Evolutionary conservation across 139 green algal genomes (phyloP).

Genomic region (Marvania coccoides): DNA sequence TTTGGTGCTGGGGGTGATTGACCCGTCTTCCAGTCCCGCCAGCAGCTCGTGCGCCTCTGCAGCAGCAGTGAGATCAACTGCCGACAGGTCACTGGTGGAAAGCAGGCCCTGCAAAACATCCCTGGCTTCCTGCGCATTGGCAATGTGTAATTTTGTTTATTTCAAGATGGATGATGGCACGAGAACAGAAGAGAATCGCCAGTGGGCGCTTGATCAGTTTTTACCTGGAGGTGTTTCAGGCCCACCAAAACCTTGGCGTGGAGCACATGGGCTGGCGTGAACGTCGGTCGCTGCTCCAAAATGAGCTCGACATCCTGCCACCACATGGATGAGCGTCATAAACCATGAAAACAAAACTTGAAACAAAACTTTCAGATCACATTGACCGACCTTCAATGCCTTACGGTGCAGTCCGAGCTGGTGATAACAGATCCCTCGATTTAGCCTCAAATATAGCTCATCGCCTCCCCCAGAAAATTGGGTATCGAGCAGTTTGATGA

Average conservation of each 20-base stretch:
- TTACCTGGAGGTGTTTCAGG: slow-evolving; percentile 50
- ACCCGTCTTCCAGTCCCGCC: neutral
- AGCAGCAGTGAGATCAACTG: neutral
- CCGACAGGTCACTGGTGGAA: neutral
- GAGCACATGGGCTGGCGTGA: slow-evolving; percentile 33
- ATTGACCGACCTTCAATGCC: slow-evolving; percentile 58
- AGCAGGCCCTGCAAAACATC: slow-evolving; percentile 5
- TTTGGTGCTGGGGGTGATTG: slow-evolving; percentile 6
- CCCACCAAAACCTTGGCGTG: slow-evolving; percentile 53
- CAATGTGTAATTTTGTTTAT: too few species aligned
- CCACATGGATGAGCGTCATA: neutral
- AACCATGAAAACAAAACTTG: neutral
- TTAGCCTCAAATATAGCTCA: too few species aligned
- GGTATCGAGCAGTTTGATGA: neutral
- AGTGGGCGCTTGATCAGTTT: neutral
- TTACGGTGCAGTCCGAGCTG: slow-evolving; percentile 58
- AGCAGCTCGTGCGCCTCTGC: slow-evolving; percentile 25
- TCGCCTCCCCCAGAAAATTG: too few species aligned
- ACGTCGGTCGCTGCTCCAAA: slow-evolving; percentile 13
- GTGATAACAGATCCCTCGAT: slow-evolving; percentile 55
- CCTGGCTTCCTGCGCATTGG: slow-evolving; percentile 26
- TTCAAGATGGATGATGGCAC: neutral
- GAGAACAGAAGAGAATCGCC: neutral
- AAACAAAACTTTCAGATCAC: neutral
- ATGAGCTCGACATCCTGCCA: slow-evolving; percentile 61